Conservation (phyloP, 1,284 basidiomycete genomes). For the Sanghuangporus sanghuang region DNA sequence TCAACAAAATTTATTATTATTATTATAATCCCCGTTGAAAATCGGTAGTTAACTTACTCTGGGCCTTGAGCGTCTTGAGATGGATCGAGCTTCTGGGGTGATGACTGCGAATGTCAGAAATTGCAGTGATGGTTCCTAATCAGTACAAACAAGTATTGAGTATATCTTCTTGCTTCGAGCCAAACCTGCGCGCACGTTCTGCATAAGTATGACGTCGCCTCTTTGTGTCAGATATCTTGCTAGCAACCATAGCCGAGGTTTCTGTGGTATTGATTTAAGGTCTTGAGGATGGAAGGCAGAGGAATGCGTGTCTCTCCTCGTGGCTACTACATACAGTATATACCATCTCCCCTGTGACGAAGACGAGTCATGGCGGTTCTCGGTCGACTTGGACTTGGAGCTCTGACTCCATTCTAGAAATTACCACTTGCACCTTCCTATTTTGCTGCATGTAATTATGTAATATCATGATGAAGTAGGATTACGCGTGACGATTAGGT, state of each 20-base stretch:
- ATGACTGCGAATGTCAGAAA: conserved; percentile 39
- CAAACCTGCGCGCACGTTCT: conserved; percentile 31
- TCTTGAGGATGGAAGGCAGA: not conserved
- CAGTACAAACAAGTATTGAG: not conserved
- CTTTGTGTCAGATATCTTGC: conserved; percentile 27
- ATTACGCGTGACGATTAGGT: not conserved
- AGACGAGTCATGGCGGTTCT: not conserved
- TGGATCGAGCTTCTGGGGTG: conserved; percentile 40
- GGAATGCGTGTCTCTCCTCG: not conserved
- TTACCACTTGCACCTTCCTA: not conserved
- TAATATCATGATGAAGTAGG: not conserved
- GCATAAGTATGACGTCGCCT: conserved; percentile 39
- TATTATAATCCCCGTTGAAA: not conserved
- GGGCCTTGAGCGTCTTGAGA: conserved; percentile 40
- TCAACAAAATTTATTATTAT: not conserved
- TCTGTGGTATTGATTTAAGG: not conserved
- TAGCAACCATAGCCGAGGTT: not conserved
- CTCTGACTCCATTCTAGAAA: not conserved
- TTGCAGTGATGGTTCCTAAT: conserved; percentile 41
- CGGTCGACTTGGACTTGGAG: not conserved
- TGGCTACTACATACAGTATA: not conserved
- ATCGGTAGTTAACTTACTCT: conserved; percentile 20
- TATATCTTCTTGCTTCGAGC: not conserved
- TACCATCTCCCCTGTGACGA: not conserved
- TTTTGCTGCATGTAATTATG: not conserved